Percentiles rank a stretch among this genome's conserved stretches.
Evolutionary conservation across 2,329 filamentous ascomycete genomes (phyloP).

Genomic region (Fusarium verticillioides): DNA sequence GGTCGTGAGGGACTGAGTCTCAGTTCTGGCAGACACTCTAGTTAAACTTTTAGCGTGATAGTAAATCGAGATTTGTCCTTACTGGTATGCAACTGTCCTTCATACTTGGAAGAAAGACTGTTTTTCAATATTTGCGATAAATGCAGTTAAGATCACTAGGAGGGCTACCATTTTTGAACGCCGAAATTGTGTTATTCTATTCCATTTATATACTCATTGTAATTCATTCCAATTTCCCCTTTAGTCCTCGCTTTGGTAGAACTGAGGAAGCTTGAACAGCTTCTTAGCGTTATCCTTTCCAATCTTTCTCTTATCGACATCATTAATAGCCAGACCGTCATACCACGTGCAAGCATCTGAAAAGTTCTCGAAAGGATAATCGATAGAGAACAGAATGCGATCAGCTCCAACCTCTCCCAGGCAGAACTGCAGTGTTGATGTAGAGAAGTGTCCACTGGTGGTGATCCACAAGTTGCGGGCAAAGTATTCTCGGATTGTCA

Average conservation of each 20-base stretch:
- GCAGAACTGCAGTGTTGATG: constrained; percentile 61
- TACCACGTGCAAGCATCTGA: constrained; percentile 56
- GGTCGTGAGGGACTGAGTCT: neutral
- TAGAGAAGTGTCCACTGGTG: constrained; percentile 67
- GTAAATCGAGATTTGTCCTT: too few relatives aligned
- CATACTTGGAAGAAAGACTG: too few relatives aligned
- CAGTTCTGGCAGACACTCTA: too few relatives aligned
- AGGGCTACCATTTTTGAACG: neutral
- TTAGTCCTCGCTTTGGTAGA: constrained; percentile 35
- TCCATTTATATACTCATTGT: neutral
- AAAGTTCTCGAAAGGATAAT: constrained; percentile 64
- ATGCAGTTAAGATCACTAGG: too few relatives aligned
- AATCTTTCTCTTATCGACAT: constrained; percentile 53
- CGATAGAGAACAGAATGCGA: constrained; percentile 63
- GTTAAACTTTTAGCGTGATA: too few relatives aligned
- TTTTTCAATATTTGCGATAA: too few relatives aligned
- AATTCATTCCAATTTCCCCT: neutral
- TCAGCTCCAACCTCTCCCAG: constrained; percentile 61
- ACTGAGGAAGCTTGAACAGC: constrained; percentile 51
- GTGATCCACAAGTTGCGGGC: constrained; percentile 66
- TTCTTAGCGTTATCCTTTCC: constrained; percentile 57
- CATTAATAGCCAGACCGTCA: constrained; percentile 51
- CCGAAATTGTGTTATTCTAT: neutral
- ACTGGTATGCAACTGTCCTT: too few relatives aligned
- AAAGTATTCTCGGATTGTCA: constrained; percentile 64